Conservation (phyloP, 2,329 filamentous ascomycete genomes). For the Curvularia spicifera region DNA sequence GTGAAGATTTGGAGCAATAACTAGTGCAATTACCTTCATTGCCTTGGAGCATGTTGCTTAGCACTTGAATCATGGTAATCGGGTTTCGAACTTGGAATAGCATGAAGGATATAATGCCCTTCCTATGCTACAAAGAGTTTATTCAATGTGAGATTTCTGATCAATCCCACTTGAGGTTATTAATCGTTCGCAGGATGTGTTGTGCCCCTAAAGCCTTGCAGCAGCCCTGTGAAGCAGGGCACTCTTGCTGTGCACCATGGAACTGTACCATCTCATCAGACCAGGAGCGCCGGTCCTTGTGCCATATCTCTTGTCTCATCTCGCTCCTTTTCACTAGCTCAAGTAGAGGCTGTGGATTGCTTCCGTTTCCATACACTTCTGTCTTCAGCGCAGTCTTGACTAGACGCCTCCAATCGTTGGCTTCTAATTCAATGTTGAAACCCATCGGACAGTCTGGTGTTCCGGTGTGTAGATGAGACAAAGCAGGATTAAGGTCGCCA, state of each 20-base stretch:
- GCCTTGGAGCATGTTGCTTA: not conserved
- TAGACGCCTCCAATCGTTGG: conserved; percentile 53
- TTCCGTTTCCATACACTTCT: conserved; percentile 51
- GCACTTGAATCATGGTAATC: not conserved
- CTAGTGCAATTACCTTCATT: not conserved
- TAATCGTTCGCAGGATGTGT: conserved; percentile 23
- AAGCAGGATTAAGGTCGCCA: conserved; percentile 50
- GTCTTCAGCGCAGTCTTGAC: conserved; percentile 55
- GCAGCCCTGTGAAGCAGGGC: conserved; percentile 17
- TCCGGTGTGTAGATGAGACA: conserved; percentile 53
- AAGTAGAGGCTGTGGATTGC: conserved; percentile 40
- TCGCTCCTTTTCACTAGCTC: conserved; percentile 50
- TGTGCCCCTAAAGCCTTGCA: conserved; percentile 27
- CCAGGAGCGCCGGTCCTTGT: conserved; percentile 29
- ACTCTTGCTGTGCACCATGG: conserved; percentile 22
- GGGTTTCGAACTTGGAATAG: not conserved
- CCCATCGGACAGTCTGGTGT: conserved; percentile 52
- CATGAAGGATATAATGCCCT: not conserved
- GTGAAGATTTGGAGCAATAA: not conserved
- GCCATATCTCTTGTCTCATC: conserved; percentile 53
- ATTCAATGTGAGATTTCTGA: not conserved
- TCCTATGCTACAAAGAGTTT: not conserved
- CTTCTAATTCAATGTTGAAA: conserved; percentile 54
- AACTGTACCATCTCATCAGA: conserved; percentile 29
- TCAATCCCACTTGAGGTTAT: conserved; percentile 24